These are phyloP conservation scores for Thelonectria discophora DNA, from an alignment of 2,329 filamentous ascomycete genomes.

Conservation along the genomic window DNA sequence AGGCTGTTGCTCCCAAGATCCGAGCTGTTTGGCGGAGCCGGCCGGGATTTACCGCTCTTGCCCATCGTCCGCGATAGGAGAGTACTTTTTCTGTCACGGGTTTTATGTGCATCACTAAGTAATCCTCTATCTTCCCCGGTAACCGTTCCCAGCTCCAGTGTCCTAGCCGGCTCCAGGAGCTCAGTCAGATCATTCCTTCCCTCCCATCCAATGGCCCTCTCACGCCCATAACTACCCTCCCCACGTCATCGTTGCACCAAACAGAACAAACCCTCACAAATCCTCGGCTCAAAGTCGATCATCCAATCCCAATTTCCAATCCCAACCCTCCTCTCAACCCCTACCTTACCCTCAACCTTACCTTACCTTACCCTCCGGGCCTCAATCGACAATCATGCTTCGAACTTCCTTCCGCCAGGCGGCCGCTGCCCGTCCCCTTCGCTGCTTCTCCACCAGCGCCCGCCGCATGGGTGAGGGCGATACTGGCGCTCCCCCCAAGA, in stretches of 20 bases:
- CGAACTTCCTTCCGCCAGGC: conserved; percentile 69
- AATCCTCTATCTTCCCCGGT: conserved; percentile 24
- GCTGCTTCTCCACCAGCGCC: conserved; percentile 69
- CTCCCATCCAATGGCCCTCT: conserved; percentile 27
- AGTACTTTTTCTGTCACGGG: too few species aligned
- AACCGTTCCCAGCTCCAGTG: neutral
- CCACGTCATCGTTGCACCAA: conserved; percentile 41
- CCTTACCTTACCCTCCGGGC: conserved; percentile 15
- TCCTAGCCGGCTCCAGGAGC: conserved; percentile 27
- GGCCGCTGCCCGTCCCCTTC: conserved; percentile 62
- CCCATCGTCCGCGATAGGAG: conserved; percentile 23
- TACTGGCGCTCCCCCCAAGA: conserved; percentile 67
- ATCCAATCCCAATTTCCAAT: conserved; percentile 18
- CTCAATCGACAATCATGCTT: conserved; percentile 63
- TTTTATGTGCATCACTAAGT: too few species aligned
- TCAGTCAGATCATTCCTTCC: conserved; percentile 39
- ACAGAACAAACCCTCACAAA: conserved; percentile 22
- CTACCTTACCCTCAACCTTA: neutral
- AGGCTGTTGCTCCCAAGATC: conserved; percentile 32
- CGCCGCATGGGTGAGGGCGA: conserved; percentile 75
- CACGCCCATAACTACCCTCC: conserved; percentile 29
- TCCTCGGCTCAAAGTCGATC: conserved; percentile 27
- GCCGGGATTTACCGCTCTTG: conserved; percentile 39
- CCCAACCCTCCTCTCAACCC: conserved; percentile 9
- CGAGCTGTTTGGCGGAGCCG: conserved; percentile 30